Conservation (phyloP, 2,329 filamentous ascomycete species). For the Ceratocystis huliohia region DNA sequence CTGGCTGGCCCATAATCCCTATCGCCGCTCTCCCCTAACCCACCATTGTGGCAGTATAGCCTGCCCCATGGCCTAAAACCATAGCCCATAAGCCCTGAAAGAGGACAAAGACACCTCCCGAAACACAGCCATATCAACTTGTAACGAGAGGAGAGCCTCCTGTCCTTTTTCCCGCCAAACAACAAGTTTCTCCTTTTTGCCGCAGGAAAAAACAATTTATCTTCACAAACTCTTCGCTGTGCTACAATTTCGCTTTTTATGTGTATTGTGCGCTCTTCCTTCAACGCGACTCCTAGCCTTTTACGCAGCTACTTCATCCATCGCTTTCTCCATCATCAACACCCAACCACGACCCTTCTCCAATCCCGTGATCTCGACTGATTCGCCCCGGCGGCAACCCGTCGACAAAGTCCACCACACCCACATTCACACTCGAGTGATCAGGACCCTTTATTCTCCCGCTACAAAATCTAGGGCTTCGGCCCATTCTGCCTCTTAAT, state of each 20-base stretch:
- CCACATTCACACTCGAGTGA: neutral
- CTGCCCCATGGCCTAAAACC: neutral
- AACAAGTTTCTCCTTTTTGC: constrained; percentile 1
- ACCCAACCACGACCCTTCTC: neutral
- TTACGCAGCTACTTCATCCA: neutral
- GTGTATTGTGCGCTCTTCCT: neutral
- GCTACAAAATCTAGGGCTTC: neutral
- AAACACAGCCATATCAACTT: constrained; percentile 20
- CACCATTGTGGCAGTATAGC: no score
- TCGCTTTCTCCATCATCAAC: neutral
- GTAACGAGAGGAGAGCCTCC: constrained; percentile 17
- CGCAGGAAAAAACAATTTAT: neutral
- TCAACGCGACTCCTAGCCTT: neutral
- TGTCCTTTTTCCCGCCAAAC: constrained; percentile 8
- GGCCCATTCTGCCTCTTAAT: neutral
- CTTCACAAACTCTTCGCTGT: neutral
- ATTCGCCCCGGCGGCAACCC: constrained; percentile 7
- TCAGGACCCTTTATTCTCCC: neutral
- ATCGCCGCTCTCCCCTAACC: neutral
- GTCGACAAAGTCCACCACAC: neutral
- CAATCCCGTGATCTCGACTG: neutral
- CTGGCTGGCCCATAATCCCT: no score
- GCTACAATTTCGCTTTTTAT: neutral
- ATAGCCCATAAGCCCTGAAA: neutral
- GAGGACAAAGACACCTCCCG: constrained; percentile 15